These are phyloP conservation scores for Keithomyces neogunnii DNA, from an alignment of 2,329 filamentous ascomycete genomes.

Conservation along the genomic window DNA sequence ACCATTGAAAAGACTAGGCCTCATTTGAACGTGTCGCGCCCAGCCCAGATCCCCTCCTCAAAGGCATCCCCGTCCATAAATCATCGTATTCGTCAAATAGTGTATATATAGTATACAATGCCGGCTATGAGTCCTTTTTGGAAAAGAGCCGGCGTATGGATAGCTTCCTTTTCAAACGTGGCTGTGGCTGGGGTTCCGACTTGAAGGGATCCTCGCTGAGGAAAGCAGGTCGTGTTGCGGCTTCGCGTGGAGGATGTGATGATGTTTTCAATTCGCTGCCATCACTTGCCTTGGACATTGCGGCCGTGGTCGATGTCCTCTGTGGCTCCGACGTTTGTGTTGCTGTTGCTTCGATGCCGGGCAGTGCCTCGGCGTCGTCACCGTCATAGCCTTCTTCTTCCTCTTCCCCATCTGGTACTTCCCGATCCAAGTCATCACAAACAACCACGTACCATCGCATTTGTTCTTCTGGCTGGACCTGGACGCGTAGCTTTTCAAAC, in stretches of 20 bases:
- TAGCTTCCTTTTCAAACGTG: conserved; percentile 11
- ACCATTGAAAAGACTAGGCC: too few species aligned
- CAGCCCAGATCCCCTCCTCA: background rate
- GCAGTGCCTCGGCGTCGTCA: conserved; percentile 4
- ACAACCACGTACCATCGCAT: conserved; percentile 57
- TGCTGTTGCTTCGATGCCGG: background rate
- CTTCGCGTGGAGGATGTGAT: background rate
- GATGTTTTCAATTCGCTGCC: background rate
- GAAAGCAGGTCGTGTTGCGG: conserved; percentile 1
- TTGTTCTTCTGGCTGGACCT: conserved; percentile 45
- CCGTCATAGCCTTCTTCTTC: conserved; percentile 12
- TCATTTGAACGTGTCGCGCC: background rate
- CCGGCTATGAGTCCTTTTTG: conserved; percentile 4
- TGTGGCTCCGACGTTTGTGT: background rate
- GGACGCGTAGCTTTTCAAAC: conserved; percentile 49
- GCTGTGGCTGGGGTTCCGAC: conserved; percentile 3
- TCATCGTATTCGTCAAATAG: background rate
- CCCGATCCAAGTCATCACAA: conserved; percentile 52
- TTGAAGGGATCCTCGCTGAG: conserved; percentile 5
- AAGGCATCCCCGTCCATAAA: too few species aligned
- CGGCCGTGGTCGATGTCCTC: background rate
- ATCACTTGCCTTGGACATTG: background rate
- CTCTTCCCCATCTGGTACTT: conserved; percentile 34
- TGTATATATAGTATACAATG: background rate
- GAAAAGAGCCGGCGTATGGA: conserved; percentile 13